A percentile compares a stretch with the other conserved stretches of the same genome.
Evolutionary conservation across 176 grass and related monocot genomes (phyloP).

Genomic region (Cenchrus purpureus): DNA sequence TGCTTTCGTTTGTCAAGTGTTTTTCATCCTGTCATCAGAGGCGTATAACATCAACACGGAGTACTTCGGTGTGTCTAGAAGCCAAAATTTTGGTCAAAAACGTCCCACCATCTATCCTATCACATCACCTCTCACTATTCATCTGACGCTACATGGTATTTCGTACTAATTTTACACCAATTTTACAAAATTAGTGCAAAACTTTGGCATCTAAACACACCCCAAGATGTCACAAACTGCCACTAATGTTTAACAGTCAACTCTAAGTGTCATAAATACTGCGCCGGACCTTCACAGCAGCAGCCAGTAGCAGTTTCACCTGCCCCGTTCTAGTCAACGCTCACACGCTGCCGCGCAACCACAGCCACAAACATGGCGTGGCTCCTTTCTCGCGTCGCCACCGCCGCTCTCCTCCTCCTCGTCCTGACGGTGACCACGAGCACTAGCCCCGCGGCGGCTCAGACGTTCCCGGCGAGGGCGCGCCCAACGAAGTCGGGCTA

Average conservation of each 20-base stretch:
- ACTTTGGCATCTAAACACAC: too few species aligned
- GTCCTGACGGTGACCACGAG: neutral
- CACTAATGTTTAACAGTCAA: neutral
- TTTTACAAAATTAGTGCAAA: too few species aligned
- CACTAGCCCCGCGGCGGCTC: neutral
- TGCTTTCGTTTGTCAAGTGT: neutral
- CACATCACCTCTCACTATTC: too few species aligned
- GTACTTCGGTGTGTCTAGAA: too few species aligned
- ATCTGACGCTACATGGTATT: too few species aligned
- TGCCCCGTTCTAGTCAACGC: neutral
- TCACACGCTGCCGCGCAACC: neutral
- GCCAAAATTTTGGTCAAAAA: too few species aligned
- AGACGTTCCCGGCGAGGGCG: slow-evolving; percentile 42
- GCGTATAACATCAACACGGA: neutral
- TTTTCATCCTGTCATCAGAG: neutral
- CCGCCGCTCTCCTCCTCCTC: neutral
- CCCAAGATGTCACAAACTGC: too few species aligned
- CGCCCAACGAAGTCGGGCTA: slow-evolving; percentile 66
- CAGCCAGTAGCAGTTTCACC: neutral
- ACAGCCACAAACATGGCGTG: slow-evolving; percentile 5
- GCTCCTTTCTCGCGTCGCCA: slow-evolving; percentile 9
- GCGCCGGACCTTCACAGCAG: neutral
- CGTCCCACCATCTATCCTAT: too few species aligned
- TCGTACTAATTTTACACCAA: too few species aligned
- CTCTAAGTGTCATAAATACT: neutral